Evolutionary conservation across 2,329 filamentous ascomycete species (phyloP).

Genomic region (Claviceps arundinis): DNA sequence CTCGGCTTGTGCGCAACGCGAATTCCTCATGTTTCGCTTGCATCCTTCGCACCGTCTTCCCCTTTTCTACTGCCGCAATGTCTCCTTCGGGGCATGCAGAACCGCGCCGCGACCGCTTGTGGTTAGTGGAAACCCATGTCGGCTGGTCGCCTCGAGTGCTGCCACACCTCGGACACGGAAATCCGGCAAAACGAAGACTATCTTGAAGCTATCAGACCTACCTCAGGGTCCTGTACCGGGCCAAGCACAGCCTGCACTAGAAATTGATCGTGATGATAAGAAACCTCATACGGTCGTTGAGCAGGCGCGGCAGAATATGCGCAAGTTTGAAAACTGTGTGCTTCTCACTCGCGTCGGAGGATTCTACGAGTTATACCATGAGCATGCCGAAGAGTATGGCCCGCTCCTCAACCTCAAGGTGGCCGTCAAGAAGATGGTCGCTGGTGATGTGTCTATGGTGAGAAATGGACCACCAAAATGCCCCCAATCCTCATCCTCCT

Average conservation of each 20-base stretch:
- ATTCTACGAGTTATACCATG: constrained; percentile 97
- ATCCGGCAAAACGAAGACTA: constrained; percentile 8
- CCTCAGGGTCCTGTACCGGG: constrained; percentile 35
- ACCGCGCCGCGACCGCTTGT: neutral
- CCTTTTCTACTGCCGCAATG: constrained; percentile 1
- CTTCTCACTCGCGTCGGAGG: constrained; percentile 83
- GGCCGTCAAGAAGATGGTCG: constrained; percentile 64
- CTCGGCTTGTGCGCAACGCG: too few relatives aligned
- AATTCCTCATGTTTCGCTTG: constrained; percentile 9
- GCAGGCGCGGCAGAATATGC: constrained; percentile 80
- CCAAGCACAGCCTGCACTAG: constrained; percentile 14
- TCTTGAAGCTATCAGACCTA: constrained; percentile 41
- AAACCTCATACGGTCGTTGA: constrained; percentile 68
- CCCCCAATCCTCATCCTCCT: neutral
- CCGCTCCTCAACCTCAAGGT: constrained; percentile 81
- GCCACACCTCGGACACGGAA: constrained; percentile 6
- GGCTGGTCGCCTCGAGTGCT: neutral
- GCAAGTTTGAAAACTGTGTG: constrained; percentile 80
- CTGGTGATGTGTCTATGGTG: constrained; percentile 77
- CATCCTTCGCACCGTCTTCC: constrained; percentile 2
- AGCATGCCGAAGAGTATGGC: constrained; percentile 82
- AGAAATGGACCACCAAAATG: constrained; percentile 3
- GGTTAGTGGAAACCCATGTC: neutral
- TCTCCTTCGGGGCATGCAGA: neutral
- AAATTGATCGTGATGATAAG: constrained; percentile 32